A percentile compares a stretch with the other conserved stretches of the same genome.
Conservation (phyloP, 1,284 basidiomycete genomes). For the Melampsora americana region DNA sequence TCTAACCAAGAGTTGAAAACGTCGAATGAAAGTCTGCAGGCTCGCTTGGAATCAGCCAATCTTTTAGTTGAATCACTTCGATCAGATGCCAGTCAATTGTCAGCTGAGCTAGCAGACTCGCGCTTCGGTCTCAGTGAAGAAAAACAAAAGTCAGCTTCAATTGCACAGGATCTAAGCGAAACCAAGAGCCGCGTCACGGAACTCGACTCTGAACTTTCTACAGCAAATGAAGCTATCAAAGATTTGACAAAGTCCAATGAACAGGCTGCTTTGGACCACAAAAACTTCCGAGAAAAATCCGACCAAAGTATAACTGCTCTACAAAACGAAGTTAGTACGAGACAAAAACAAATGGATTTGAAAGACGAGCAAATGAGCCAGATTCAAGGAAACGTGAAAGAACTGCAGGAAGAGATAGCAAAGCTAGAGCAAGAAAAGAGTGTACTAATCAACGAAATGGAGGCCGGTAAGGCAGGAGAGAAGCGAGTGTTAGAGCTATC, state of each 20-base stretch:
- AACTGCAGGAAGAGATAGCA: constrained; percentile 34
- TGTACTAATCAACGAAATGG: constrained; percentile 41
- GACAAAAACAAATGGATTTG: constrained; percentile 25
- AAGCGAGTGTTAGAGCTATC: constrained; percentile 42
- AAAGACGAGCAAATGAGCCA: constrained; percentile 37
- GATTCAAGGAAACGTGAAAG: neutral
- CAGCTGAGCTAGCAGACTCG: constrained; percentile 19
- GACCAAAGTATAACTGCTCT: constrained; percentile 11
- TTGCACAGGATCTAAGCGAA: constrained; percentile 28
- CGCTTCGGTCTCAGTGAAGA: constrained; percentile 22
- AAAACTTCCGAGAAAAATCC: constrained; percentile 23
- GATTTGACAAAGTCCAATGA: constrained; percentile 10
- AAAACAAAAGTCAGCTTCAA: constrained; percentile 30
- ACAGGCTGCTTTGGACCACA: neutral
- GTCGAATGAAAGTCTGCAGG: constrained; percentile 9
- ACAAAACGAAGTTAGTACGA: constrained; percentile 21
- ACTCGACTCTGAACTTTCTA: constrained; percentile 21
- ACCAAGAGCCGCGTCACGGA: constrained; percentile 27
- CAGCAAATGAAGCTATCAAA: constrained; percentile 8
- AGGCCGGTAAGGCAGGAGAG: constrained; percentile 40
- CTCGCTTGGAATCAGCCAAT: constrained; percentile 16
- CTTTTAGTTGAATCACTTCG: neutral
- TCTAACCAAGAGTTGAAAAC: constrained; percentile 17
- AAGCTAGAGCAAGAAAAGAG: constrained; percentile 39
- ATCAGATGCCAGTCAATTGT: constrained; percentile 1